Evolutionary conservation across 2,329 filamentous ascomycete genomes (phyloP).

Genomic region (Rutstroemia sp.): DNA sequence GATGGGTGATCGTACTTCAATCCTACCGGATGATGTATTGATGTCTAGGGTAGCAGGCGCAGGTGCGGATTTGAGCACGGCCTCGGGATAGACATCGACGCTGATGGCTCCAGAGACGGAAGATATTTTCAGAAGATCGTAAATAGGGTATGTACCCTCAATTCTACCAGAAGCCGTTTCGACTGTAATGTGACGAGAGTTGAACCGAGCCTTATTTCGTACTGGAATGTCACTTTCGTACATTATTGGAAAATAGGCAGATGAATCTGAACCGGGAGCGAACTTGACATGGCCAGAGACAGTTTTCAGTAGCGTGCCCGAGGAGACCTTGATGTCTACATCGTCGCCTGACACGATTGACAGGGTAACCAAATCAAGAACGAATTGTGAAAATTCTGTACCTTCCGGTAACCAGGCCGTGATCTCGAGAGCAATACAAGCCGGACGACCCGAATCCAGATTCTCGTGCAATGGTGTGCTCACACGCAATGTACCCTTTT

Average conservation of each 20-base stretch:
- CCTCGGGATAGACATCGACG: constrained; percentile 18
- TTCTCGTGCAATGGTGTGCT: constrained; percentile 20
- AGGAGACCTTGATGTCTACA: constrained; percentile 20
- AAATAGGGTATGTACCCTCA: constrained; percentile 23
- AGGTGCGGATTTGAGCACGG: constrained; percentile 16
- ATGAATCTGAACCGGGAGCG: constrained; percentile 3
- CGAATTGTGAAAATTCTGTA: constrained; percentile 17
- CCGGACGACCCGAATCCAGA: constrained; percentile 6
- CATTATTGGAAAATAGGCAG: neutral
- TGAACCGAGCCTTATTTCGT: neutral
- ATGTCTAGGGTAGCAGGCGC: constrained; percentile 22
- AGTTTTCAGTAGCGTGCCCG: constrained; percentile 15
- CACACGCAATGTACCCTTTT: constrained; percentile 17
- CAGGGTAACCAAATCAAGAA: constrained; percentile 20
- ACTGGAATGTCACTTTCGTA: neutral
- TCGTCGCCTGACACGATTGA: constrained; percentile 18
- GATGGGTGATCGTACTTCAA: constrained; percentile 17
- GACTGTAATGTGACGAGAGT: constrained; percentile 21
- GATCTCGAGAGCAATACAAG: constrained; percentile 26
- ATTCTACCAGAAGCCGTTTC: constrained; percentile 25
- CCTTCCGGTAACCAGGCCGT: constrained; percentile 28
- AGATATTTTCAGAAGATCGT: constrained; percentile 20
- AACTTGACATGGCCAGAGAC: constrained; percentile 22
- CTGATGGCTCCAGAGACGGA: constrained; percentile 23
- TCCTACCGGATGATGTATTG: constrained; percentile 19